Base-by-base conservation (phyloP, 2,329 filamentous ascomycete genomes). In the Didymella exigua region DNA sequence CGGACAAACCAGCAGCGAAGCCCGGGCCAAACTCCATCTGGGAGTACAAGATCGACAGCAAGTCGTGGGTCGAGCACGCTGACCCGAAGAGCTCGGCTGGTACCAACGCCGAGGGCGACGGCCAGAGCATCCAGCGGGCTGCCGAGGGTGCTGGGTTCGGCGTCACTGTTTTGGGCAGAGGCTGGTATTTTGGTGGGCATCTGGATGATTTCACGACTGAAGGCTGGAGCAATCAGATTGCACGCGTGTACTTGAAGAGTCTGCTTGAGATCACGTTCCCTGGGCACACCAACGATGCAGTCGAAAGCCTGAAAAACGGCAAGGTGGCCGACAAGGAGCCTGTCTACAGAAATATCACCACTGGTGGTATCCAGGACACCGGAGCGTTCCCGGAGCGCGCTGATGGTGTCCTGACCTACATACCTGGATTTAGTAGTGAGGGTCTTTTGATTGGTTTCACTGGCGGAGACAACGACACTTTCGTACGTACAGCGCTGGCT, bases 171-270 rank as follows among this genome's bases (percentile, higher is more conserved):
- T 75, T 91, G 0, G 89, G 89, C 0, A 76, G 88, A 41, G 90
- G 87, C 27, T 93, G 86, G 80, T 93, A 91, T 71, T 93, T 93
- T 73, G 89, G 89, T 23, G 89, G 89, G 0, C 89, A 92, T 72
- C 76, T 90, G 5, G 89, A 93, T 69, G 79, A 77, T 23, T 82
- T 83, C 56, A 86, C 83, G 0, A 86, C 84, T 2, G 71, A 79
- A 60, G 88, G 86, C 11, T 92, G 89, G 89, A 86, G 86, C n/a
- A 82, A 83, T 45, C 81, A 84, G 48, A 79, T 85, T 19, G 75
- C 78, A 0, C 80, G 89, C 5, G 78, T 91, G 1, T 93, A 92
- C 68, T 75, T 93, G 37, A 90, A 87, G 74, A 90, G 86, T 40
- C 76, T 93, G 26, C 77, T 91, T 13, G 89, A 93, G 67, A 93